Conservation (phyloP, 257 asterid species). For the Solanum appendiculatum region DNA sequence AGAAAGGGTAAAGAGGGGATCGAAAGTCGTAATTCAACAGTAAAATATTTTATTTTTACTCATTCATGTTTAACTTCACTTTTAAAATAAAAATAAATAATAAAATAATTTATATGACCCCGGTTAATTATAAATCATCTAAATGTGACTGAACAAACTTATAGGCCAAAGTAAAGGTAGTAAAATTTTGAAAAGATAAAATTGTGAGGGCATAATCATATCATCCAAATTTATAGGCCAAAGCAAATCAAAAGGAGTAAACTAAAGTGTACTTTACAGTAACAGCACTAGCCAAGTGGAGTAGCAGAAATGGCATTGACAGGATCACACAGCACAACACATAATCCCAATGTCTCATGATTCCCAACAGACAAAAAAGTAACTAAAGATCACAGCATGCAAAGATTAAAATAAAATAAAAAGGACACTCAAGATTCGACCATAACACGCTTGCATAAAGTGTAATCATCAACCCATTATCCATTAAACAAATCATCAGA, state of each 20-base stretch:
- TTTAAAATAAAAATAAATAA: too few relatives aligned
- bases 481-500: not conserved
- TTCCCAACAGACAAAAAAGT: not conserved
- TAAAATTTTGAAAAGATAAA: not conserved
- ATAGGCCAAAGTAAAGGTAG: too few relatives aligned
- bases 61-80: too few relatives aligned
- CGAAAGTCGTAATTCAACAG: not conserved
- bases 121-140: too few relatives aligned
- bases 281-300: not conserved
- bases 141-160: too few relatives aligned
- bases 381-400: not conserved
- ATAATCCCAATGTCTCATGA: constrained; percentile 1
- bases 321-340: not conserved
- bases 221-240: not conserved
- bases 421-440: not conserved
- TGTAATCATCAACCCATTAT: not conserved
- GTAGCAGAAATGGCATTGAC: not conserved
- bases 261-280: not conserved
- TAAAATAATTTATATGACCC: too few relatives aligned
- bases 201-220: not conserved
- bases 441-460: constrained; percentile 3
- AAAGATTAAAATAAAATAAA: not conserved
- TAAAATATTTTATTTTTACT: not conserved
- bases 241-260: not conserved
- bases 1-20: not conserved